A percentile compares a stretch with the other conserved stretches of the same genome.
Conservation (phyloP, 2,329 filamentous ascomycete genomes). For the Talaromyces sp. region DNA sequence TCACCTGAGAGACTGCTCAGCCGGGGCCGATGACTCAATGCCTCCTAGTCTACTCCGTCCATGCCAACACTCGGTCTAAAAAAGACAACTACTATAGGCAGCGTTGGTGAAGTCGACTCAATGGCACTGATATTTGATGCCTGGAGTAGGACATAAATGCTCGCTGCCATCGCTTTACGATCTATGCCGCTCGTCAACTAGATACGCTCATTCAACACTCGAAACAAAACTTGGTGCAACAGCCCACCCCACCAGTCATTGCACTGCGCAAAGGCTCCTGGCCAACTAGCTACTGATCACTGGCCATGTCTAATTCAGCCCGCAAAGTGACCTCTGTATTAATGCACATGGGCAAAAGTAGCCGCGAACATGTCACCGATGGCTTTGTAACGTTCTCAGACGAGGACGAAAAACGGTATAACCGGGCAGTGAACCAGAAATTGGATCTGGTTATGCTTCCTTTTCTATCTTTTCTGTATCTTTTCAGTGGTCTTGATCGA, state of each 20-base stretch:
- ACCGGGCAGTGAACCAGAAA: conserved; percentile 28
- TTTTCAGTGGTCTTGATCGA: conserved; percentile 50
- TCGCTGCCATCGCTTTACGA: background rate
- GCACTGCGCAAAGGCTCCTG: background rate
- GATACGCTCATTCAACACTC: background rate
- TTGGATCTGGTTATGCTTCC: conserved; percentile 47
- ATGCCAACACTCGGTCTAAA: background rate
- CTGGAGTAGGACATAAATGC: background rate
- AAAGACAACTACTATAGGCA: background rate
- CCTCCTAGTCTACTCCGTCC: background rate
- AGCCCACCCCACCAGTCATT: background rate
- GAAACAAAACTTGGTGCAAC: background rate
- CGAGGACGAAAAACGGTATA: background rate
- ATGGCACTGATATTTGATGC: background rate
- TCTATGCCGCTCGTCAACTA: background rate
- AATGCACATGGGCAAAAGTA: background rate
- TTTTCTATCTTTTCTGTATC: conserved; percentile 47
- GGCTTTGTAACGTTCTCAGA: background rate
- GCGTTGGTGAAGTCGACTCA: background rate
- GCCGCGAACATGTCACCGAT: background rate
- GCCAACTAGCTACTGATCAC: background rate
- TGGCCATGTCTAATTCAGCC: background rate
- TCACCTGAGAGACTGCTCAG: background rate
- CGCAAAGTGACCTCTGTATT: background rate
- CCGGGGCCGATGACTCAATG: background rate